phyloP scores from a whole-genome alignment of 805 yeast species.

The Cephaloascus albidus region DNA sequence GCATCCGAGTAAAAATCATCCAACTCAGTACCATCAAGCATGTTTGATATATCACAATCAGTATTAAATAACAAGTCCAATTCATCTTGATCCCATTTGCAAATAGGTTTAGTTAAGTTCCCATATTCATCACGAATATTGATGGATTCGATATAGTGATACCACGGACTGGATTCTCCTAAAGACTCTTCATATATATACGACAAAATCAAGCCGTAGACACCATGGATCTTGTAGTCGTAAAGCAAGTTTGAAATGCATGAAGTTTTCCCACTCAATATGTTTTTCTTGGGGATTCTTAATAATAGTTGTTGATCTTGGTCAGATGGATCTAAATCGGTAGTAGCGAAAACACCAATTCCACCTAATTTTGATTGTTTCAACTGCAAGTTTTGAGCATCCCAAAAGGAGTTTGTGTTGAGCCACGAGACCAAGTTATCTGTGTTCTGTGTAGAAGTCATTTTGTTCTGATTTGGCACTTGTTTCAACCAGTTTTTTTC shows the following conservation, averaged over 20 bases:
- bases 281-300: constrained; percentile 51
- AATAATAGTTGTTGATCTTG: constrained; percentile 29
- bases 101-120: constrained; percentile 41
- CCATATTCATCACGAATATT: constrained; percentile 19
- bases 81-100: constrained; percentile 51
- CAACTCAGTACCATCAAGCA: constrained; percentile 39
- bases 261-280: constrained; percentile 51
- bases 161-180: constrained; percentile 75
- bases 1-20: constrained; percentile 27
- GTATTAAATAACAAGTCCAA: constrained; percentile 46
- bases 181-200: constrained; percentile 61
- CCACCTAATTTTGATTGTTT: constrained; percentile 50
- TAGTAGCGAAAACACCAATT: constrained; percentile 59
- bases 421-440: constrained; percentile 42
- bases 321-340: constrained; percentile 20
- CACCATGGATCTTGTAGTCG: constrained; percentile 54
- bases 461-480: too few species aligned
- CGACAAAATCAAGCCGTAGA: constrained; percentile 57
- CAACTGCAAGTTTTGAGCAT: constrained; percentile 33
- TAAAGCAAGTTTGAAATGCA: constrained; percentile 55
- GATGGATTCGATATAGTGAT: constrained; percentile 48
- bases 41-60: constrained; percentile 51
- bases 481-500: too few species aligned
- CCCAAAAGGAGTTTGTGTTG: constrained; percentile 45
- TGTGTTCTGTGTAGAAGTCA: constrained; percentile 11